Evolutionary conservation across 306 rosid genomes (phyloP), one percentile per base, ranked within the genome.

Genomic region (Argentina anserina): DNA sequence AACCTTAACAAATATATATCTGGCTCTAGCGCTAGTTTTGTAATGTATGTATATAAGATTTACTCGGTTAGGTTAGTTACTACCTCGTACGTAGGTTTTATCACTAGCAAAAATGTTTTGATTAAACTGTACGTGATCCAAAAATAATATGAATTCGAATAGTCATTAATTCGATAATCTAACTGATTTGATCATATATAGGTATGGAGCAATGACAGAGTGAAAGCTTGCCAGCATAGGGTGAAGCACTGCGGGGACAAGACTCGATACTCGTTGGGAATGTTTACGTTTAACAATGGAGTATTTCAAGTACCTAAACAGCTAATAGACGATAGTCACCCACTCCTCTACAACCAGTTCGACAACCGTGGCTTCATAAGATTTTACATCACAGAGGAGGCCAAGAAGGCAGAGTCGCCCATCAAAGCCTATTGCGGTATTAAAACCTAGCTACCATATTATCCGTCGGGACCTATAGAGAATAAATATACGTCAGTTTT

Each of bases 211-310:
- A 52, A 52, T 2, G 59, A 52, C 59, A 21, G 59, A 21, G 28
- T 52, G 28, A 21, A 52, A 52, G 59, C 59, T 21, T 52, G 29
- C 29, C 29, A 21, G 5, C 59, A 52, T 21, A 13, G 68, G 20
- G 68, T 37, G 9, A 64, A 64, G 68, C 23, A 63, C 11, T 63
- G 45, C 5, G 68, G 68, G 14, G 23, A 64, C 46, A 39, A 36
- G 28, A 21, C 26, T 2, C 12, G 68, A 37, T 64, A 64, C 26
- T 64, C 68, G 0, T 3, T 64, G 2, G 68, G 29, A 4, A 8
- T 64, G 45, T 64, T 64, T 21, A 64, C 68, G 2, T 64, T 64
- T 21, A 64, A 64, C 6, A 64, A 64, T 37, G 29, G 68, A 33
- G 68, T 9, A 36, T 18, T 64, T 15, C 17, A 36, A n/a, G 42